phyloP scores from a whole-genome alignment of 495 filamentous ascomycete species.

The Margaritispora aquatica region DNA sequence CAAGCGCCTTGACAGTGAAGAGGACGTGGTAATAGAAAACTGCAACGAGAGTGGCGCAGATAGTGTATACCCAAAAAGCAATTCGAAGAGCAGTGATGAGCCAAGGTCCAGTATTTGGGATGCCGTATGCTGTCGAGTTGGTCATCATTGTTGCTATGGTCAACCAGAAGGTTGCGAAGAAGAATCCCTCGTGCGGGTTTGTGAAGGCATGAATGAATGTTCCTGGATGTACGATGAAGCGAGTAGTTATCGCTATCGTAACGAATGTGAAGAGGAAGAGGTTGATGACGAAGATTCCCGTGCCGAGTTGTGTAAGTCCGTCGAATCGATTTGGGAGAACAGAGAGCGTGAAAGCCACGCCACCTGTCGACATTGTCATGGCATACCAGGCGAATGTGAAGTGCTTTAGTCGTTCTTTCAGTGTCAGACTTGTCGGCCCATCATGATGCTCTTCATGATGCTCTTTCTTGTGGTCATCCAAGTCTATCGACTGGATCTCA shows the following conservation, averaged over 20 bases:
- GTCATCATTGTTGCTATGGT: conserved; percentile 56
- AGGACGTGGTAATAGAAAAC: conserved; percentile 46
- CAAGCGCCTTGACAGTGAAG: conserved; percentile 38
- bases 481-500: background rate
- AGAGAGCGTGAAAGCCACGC: conserved; percentile 54
- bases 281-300: conserved; percentile 56
- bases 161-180: conserved; percentile 63
- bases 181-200: conserved; percentile 58
- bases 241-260: conserved; percentile 34
- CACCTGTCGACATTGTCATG: conserved; percentile 54
- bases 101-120: conserved; percentile 35
- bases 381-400: conserved; percentile 70
- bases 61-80: conserved; percentile 48
- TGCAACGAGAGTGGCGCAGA: conserved; percentile 33
- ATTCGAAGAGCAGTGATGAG: conserved; percentile 35
- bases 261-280: conserved; percentile 51
- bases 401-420: conserved; percentile 46
- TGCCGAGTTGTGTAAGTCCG: conserved; percentile 52
- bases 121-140: conserved; percentile 52
- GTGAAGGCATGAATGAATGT: conserved; percentile 49
- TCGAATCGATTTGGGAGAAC: conserved; percentile 51
- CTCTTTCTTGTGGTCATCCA: conserved; percentile 5
- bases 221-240: conserved; percentile 48
- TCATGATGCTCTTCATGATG: background rate
- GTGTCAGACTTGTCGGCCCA: conserved; percentile 12